Evolutionary conservation across 441 rosid genomes (phyloP).

Genomic region (Metrosideros polymorpha): DNA sequence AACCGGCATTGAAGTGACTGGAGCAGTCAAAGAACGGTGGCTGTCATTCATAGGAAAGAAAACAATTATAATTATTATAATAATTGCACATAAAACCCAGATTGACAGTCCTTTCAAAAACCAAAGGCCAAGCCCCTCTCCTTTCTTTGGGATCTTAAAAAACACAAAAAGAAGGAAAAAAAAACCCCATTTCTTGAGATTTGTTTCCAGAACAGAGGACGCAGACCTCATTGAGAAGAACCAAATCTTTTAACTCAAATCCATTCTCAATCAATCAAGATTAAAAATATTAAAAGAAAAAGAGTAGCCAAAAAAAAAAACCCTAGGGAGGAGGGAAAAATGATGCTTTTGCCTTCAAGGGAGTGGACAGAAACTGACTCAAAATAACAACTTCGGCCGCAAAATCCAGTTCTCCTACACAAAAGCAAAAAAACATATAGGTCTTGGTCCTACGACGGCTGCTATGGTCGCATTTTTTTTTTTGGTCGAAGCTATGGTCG

Average conservation of each 20-base stretch:
- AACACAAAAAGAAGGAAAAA: not conserved
- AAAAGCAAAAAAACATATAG: slow-evolving; percentile 10
- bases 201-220: slow-evolving; percentile 18
- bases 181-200: not conserved
- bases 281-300: not conserved
- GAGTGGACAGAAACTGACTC: not conserved
- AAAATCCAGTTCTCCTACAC: slow-evolving; percentile 16
- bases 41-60: not conserved
- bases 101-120: not conserved
- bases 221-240: slow-evolving; percentile 17
- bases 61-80: not conserved
- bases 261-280: not conserved
- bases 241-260: not conserved
- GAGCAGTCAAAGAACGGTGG: slow-evolving; percentile 13
- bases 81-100: slow-evolving; percentile 14
- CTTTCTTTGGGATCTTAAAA: slow-evolving; percentile 7
- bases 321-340: slow-evolving; percentile 5
- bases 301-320: slow-evolving; percentile 9
- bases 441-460: slow-evolving; percentile 26
- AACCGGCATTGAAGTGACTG: slow-evolving; percentile 30
- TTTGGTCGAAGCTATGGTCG: slow-evolving; percentile 17
- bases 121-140: not conserved
- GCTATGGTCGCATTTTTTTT: slow-evolving; percentile 13
- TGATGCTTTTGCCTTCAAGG: not conserved
- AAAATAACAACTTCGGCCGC: slow-evolving; percentile 18